These are phyloP conservation scores for Aspergillus persii DNA, from an alignment of 2,329 filamentous ascomycete genomes.

Conservation along the genomic window DNA sequence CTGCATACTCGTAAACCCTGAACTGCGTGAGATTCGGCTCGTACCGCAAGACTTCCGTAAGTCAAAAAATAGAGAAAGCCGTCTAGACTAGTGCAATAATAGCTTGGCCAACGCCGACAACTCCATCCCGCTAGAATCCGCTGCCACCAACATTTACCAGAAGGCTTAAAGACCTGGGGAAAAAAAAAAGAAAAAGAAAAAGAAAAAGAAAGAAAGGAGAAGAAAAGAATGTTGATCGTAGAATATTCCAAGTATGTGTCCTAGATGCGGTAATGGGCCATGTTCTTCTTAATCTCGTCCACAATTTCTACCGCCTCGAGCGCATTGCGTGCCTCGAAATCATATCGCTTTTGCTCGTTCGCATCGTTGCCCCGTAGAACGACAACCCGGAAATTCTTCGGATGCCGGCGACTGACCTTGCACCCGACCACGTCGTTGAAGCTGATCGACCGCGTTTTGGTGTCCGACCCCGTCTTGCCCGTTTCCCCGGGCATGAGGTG, in stretches of 20 bases:
- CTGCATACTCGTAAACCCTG: no score
- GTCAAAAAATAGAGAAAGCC: no score
- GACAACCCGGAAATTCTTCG: slow-evolving; percentile 61
- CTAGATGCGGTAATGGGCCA: slow-evolving; percentile 46
- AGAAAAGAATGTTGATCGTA: not conserved
- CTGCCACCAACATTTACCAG: not conserved
- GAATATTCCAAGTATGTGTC: not conserved
- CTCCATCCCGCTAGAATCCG: not conserved
- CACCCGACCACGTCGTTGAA: slow-evolving; percentile 64
- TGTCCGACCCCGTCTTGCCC: slow-evolving; percentile 54
- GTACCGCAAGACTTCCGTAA: no score
- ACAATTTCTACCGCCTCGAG: slow-evolving; percentile 62
- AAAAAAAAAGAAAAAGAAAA: not conserved
- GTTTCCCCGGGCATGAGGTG: slow-evolving; percentile 60
- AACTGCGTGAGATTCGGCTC: no score
- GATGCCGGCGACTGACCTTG: slow-evolving; percentile 63
- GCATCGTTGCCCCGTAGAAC: slow-evolving; percentile 61
- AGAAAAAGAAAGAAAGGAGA: no score
- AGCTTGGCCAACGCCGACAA: not conserved
- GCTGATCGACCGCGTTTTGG: slow-evolving; percentile 61
- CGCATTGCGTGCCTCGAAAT: slow-evolving; percentile 60
- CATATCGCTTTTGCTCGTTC: slow-evolving; percentile 64
- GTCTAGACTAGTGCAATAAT: no score
- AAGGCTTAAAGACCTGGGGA: not conserved
- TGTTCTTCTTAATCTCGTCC: slow-evolving; percentile 61